Percentiles rank a stretch among this genome's conserved stretches.
phyloP scores from a whole-genome alignment of 228 moss, liverwort and hornwort species.

The Sphagnum magellanicum region DNA sequence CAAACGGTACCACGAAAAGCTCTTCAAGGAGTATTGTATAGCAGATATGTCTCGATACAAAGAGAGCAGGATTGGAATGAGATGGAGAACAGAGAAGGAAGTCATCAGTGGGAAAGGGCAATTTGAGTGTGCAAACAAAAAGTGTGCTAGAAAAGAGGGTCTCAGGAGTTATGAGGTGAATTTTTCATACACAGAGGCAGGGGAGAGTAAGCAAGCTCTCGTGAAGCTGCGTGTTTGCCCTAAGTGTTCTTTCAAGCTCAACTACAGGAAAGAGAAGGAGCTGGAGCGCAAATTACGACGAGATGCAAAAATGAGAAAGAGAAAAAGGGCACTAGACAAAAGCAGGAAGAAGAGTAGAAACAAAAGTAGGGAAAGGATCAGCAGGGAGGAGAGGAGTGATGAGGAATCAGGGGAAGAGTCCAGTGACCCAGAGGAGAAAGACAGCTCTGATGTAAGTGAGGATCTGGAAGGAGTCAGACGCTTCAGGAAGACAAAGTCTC shows the following conservation, averaged over 20 bases:
- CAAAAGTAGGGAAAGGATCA: slow-evolving; percentile 13
- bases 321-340: slow-evolving; percentile 25
- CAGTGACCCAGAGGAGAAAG: slow-evolving; percentile 24
- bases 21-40: slow-evolving; percentile 97
- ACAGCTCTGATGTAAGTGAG: slow-evolving; percentile 25
- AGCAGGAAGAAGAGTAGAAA: slow-evolving; percentile 22
- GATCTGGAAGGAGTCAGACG: slow-evolving; percentile 25
- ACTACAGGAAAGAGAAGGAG: slow-evolving; percentile 88
- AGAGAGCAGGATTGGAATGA: slow-evolving; percentile 92
- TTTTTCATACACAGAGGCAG: slow-evolving; percentile 88
- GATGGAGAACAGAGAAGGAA: slow-evolving; percentile 96
- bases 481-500: slow-evolving; percentile 18
- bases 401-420: slow-evolving; percentile 6
- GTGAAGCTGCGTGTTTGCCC: slow-evolving; percentile 94
- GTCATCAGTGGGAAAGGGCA: slow-evolving; percentile 95
- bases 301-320: slow-evolving; percentile 37
- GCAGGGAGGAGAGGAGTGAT: not conserved
- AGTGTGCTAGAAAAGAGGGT: slow-evolving; percentile 66
- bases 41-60: slow-evolving; percentile 98
- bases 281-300: slow-evolving; percentile 44
- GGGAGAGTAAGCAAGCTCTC: slow-evolving; percentile 88
- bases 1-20: slow-evolving; percentile 94
- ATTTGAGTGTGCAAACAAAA: slow-evolving; percentile 95
- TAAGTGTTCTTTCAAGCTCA: slow-evolving; percentile 81
- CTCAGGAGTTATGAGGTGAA: slow-evolving; percentile 98